phyloP scores from a whole-genome alignment of 768 basidiomycete species.

The Xerocomellus chrysenteron region DNA sequence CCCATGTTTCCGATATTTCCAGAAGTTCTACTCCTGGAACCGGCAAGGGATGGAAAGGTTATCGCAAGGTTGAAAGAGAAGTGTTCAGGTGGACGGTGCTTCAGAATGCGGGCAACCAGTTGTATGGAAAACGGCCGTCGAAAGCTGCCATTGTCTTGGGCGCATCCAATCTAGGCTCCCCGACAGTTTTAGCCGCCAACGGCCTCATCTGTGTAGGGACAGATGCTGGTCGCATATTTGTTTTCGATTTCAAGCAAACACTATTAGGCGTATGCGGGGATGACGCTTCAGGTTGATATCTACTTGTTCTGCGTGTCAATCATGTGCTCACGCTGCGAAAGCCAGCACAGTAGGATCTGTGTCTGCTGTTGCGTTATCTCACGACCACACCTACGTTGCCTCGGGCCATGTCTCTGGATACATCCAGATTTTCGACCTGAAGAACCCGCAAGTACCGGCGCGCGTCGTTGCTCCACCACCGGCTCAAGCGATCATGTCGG shows the following conservation, averaged over 20 bases:
- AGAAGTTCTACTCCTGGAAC: constrained; percentile 58
- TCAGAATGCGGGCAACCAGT: constrained; percentile 52
- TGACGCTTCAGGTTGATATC: constrained; percentile 55
- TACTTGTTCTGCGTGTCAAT: constrained; percentile 2
- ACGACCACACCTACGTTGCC: constrained; percentile 91
- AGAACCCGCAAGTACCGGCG: constrained; percentile 63
- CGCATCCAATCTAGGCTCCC: constrained; percentile 54
- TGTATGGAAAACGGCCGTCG: constrained; percentile 51
- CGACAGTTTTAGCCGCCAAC: constrained; percentile 81
- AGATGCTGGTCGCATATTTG: constrained; percentile 68
- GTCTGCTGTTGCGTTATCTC: constrained; percentile 87
- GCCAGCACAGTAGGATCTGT: constrained; percentile 68
- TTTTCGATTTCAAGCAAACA: constrained; percentile 91
- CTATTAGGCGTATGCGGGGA: constrained; percentile 77
- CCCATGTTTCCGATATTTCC: constrained; percentile 71
- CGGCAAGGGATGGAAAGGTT: constrained; percentile 21
- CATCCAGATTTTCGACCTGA: constrained; percentile 83
- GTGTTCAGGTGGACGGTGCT: constrained; percentile 79
- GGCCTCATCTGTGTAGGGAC: constrained; percentile 91
- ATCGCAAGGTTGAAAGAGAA: constrained; percentile 41
- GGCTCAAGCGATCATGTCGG: constrained; percentile 63
- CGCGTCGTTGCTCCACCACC: constrained; percentile 72
- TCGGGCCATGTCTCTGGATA: constrained; percentile 84
- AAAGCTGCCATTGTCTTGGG: constrained; percentile 68
- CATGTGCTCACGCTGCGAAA: constrained; percentile 34